Evolutionary conservation across 2,329 filamentous ascomycete genomes (phyloP), one percentile per base, ranked within the genome.

Genomic region (Colletotrichum godetiae): DNA sequence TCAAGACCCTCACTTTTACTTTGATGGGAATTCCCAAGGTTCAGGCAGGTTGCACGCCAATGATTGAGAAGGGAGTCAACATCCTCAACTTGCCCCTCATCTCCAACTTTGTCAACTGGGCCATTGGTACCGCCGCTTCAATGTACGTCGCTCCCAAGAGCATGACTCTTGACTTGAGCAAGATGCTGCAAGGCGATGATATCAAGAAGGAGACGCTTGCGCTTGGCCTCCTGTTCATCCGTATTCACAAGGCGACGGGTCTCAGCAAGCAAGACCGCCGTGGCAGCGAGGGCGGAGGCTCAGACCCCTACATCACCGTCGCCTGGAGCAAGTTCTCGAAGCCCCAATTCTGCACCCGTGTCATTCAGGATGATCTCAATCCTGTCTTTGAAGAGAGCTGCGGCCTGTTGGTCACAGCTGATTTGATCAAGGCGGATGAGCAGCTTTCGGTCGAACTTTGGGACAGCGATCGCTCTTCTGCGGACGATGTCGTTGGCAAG

Each of bases 311-410:
- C 82, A 97, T 98, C 80, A 98, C 96, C 37, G 88, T 98, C 46
- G 93, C 94, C 53, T 98, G 97, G 86, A 97, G 94, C 78, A 98
- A 98, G 82, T 98, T 98, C 78, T 94, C 94, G 69, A 99, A 99
- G 84, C 96, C 96, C 1, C 97, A 98, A 90, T 98, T 98, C 83
- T 98, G 95, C 82, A 98, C 97, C 1, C 92, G 97, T 60, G 95
- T 98, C 64, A 98, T 98, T 75, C 95, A 96, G 65, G 96, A 98
- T 79, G 93, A 98, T 77, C 88, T 98, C 67, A 97, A 98, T 79
- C 97, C 97, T 0, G 88, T 98, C 5, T 98, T 97, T 86, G 94
- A 97, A 78, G 97, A 98, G 83, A 94, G 91, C 1, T 92, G 94
- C 56, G 95, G 94, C 1, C 87, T 98, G 22, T 86, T 98, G 19